Evolutionary conservation across 139 green algal genomes (phyloP).

Genomic region (Pleodorina starrii): DNA sequence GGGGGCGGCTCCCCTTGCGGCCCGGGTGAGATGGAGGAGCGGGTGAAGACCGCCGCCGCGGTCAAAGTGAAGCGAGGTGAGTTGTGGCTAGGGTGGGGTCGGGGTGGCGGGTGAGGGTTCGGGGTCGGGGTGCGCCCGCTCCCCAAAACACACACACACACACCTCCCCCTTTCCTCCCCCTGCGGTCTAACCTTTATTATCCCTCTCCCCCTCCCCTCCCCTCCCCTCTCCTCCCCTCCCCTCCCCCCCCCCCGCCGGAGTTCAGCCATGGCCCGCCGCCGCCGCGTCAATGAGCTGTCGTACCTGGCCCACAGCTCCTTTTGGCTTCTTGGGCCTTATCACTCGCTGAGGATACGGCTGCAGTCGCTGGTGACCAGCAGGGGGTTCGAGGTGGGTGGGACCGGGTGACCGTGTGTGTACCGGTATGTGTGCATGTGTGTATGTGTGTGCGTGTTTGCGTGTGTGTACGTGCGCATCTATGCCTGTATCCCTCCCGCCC

Average conservation of each 20-base stretch:
- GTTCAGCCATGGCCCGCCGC: neutral
- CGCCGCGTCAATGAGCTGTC: neutral
- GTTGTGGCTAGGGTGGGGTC: neutral
- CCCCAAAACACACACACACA: neutral
- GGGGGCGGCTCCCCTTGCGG: too few species aligned
- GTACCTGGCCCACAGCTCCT: slow-evolving; percentile 15
- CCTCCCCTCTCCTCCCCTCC: neutral
- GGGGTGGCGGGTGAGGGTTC: too few species aligned
- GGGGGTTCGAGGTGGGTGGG: slow-evolving; percentile 35
- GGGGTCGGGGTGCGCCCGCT: too few species aligned
- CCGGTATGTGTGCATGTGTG: too few species aligned
- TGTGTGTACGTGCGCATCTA: too few species aligned
- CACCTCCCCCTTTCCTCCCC: neutral
- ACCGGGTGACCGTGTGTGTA: too few species aligned
- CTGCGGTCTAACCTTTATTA: too few species aligned
- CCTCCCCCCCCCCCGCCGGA: neutral
- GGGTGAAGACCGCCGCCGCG: neutral
- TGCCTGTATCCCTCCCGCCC: too few species aligned
- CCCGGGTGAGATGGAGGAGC: neutral
- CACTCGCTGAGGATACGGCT: slow-evolving; percentile 13
- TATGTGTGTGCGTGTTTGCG: too few species aligned
- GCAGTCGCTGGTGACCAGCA: neutral
- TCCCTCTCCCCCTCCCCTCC: neutral
- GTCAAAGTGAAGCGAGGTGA: neutral
- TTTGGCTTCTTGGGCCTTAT: neutral